Evolutionary conservation across 2,329 filamentous ascomycete species (phyloP), one percentile per base, ranked within the genome.

Genomic region (Simplicillium aogashimaense): DNA sequence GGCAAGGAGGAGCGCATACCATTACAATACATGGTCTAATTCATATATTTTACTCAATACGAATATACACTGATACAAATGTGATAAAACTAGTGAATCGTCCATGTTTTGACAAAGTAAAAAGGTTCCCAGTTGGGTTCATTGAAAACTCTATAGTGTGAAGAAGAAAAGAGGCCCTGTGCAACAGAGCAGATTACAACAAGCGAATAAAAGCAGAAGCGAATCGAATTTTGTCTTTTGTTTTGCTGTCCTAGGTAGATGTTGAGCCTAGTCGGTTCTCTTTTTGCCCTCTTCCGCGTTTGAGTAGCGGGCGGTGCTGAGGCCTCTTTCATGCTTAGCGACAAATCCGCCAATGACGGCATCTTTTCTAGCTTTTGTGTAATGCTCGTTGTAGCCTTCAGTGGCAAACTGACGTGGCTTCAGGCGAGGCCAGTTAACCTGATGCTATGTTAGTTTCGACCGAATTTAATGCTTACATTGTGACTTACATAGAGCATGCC

Each of bases 371-470:
- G 89, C 88, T 56, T 87, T 85, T 50, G 74, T 72, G 49, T 95
- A 78, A 39, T 90, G 86, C 52, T 95, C 88, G 52, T 87, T 81
- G 61, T 89, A 94, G 31, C 87, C 87, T 54, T 98, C 92, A 7
- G 78, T 75, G 3, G 87, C 89, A 63, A 84, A 94, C 3, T 86
- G 78, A 13, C 87, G 81, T 10, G 88, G 89, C 60, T 94, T 94
- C 36, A 98, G 76, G 58, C 94, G 95, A 9, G 92, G 92, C 92
- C 94, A 98, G 65, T 95, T 97, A 50, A 95, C 89, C 88, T 95
- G 45, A 35, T 38, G 35, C 11, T 3, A 37, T 37, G 43, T 56
- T 43, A 56, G 48, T 41, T 47, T 36, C 25, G 13, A 25, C n/a
- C 3, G 14, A 28, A 10, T 28, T 16, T n/a, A n/a, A 42, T 10